Evolutionary conservation across 1,284 basidiomycete species (phyloP).

Genomic region (Ceratobasidium papillatum): DNA sequence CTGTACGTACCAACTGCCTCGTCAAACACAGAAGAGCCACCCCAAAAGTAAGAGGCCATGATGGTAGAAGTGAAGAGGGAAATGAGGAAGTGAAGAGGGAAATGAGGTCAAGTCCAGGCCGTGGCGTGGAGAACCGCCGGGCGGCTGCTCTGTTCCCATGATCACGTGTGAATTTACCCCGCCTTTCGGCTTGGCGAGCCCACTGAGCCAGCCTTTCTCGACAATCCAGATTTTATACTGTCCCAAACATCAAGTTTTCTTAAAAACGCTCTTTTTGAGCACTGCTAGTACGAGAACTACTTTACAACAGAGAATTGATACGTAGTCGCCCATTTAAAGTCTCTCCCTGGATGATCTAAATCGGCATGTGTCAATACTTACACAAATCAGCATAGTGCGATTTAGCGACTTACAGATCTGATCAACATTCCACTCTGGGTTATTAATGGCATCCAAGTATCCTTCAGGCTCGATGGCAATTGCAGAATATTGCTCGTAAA

Average conservation of each 20-base stretch:
- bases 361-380: conserved; percentile 25
- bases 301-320: conserved; percentile 54
- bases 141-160: conserved; percentile 24
- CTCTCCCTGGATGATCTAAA: conserved; percentile 54
- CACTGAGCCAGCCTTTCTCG: conserved; percentile 3
- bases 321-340: conserved; percentile 57
- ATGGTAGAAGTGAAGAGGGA: conserved; percentile 48
- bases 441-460: conserved; percentile 61
- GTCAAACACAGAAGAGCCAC: conserved; percentile 40
- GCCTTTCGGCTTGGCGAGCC: conserved; percentile 1
- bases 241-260: background rate
- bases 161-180: conserved; percentile 12
- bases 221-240: background rate
- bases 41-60: conserved; percentile 64
- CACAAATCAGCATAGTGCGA: background rate
- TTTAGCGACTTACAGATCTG: conserved; percentile 55
- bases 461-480: conserved; percentile 63
- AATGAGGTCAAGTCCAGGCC: conserved; percentile 24
- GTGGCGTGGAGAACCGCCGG: conserved; percentile 43
- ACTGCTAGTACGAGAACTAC: background rate
- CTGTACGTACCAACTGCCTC: conserved; percentile 62
- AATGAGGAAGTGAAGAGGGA: conserved; percentile 37
- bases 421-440: conserved; percentile 57
- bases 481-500: conserved; percentile 58
- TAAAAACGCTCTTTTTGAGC: background rate